These are phyloP conservation scores for Sarocladiaceae sp. DNA, from an alignment of 2,329 filamentous ascomycete genomes.

Conservation along the genomic window DNA sequence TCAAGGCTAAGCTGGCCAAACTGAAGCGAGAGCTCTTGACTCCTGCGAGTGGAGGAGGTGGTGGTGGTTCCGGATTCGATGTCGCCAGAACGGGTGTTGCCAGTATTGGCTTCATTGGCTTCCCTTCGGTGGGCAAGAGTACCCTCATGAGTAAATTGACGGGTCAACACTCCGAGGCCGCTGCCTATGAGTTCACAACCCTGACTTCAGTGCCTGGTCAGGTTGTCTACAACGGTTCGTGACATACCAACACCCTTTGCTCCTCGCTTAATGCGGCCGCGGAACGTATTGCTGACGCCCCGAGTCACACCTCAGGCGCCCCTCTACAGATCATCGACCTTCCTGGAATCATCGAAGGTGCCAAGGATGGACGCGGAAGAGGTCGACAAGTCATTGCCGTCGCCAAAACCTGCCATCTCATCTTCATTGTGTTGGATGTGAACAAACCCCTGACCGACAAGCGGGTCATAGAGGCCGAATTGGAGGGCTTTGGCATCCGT, in stretches of 20 bases:
- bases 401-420: slow-evolving; percentile 96
- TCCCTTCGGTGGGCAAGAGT: slow-evolving; percentile 97
- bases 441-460: slow-evolving; percentile 99
- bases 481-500: slow-evolving; percentile 95
- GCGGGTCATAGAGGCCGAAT: slow-evolving; percentile 86
- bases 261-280: slow-evolving; percentile 9
- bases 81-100: slow-evolving; percentile 96
- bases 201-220: slow-evolving; percentile 96
- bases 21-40: slow-evolving; percentile 94
- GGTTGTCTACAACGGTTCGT: slow-evolving; percentile 80
- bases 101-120: slow-evolving; percentile 95
- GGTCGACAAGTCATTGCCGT: slow-evolving; percentile 98
- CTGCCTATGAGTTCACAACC: slow-evolving; percentile 98
- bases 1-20: slow-evolving; percentile 98
- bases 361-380: slow-evolving; percentile 96
- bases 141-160: slow-evolving; percentile 94
- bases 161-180: slow-evolving; percentile 94
- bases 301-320: slow-evolving; percentile 48
- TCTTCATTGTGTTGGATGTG: slow-evolving; percentile 97
- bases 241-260: slow-evolving; percentile 11
- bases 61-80: slow-evolving; percentile 87
- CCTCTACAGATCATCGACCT: slow-evolving; percentile 98
- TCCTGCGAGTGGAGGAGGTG: slow-evolving; percentile 77
- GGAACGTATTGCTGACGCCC: not conserved
- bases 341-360: slow-evolving; percentile 97